Base-by-base conservation (phyloP, 306 rosid species). In the Vigna radiata region DNA sequence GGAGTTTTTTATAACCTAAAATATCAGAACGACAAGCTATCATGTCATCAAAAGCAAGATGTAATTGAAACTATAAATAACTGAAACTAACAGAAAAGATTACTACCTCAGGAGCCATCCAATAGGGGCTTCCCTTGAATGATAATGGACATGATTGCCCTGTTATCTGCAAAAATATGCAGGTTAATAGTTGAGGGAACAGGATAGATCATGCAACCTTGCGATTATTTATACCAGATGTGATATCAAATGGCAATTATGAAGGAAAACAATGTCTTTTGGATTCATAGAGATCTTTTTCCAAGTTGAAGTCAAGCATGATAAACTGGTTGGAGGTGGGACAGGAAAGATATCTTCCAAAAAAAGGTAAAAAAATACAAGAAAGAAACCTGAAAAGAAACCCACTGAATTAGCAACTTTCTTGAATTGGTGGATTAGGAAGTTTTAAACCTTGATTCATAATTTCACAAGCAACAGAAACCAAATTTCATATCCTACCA, bases 81-180 rank as follows among this genome's bases (percentile, higher is more conserved):
- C 59, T 29, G 52, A 74, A 48, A 31, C 44, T 18, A 67, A 58
- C 19, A 55, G 56, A 56, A 70, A 79, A 70, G 5, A 29, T 62
- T 60, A 77, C 65, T 70, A 93, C 98, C 98, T 93, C 98, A 52
- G 98, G 97, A 67, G 98, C 98, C 98, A 93, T 93, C 98, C 98
- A 93, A 81, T 89, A 93, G 55, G 98, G 98, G 85, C 98, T 93
- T 68, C 98, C 98, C 86, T 90, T 91, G 81, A 91, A 91, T 59
- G 98, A 93, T 77, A 93, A 81, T 25, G 97, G 96, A 78, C 95
- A 91, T 33, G 97, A 87, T 77, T 91, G 92, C 76, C 97, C 97
- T 2, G 90, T 84, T 68, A 93, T 93, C 98, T 93, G 87, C 82
- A 85, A 74, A 39, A 79, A n/a, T 56, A 84, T 66, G 44, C 8